These are phyloP conservation scores for Acidiella bohemica DNA, from an alignment of 495 filamentous ascomycete genomes.

Conservation along the genomic window DNA sequence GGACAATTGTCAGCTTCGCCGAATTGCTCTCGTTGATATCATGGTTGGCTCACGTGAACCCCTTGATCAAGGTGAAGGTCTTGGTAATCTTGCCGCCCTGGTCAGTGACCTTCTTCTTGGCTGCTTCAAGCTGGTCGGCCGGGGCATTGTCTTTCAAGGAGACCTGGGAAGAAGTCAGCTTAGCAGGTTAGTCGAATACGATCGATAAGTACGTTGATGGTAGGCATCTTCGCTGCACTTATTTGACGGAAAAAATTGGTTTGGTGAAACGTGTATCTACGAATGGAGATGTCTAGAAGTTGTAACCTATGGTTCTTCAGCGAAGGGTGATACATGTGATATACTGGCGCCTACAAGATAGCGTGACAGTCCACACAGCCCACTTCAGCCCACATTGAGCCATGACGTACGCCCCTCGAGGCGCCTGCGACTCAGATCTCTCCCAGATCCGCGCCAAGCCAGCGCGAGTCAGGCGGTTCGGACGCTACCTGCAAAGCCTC, in stretches of 20 bases:
- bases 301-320: no score
- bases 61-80: slow-evolving; percentile 76
- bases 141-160: slow-evolving; percentile 58
- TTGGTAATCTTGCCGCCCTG: slow-evolving; percentile 72
- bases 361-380: no score
- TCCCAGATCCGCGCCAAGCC: no score
- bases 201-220: slow-evolving; percentile 11
- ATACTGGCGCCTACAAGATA: no score
- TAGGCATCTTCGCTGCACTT: slow-evolving; percentile 39
- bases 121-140: slow-evolving; percentile 49
- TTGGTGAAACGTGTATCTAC: slow-evolving; percentile 61
- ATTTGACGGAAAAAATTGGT: no score
- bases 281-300: no score
- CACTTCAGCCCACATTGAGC: no score
- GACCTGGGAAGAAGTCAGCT: slow-evolving; percentile 40
- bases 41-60: slow-evolving; percentile 62
- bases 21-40: neutral
- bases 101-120: slow-evolving; percentile 53
- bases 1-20: neutral
- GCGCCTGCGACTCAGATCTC: no score
- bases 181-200: neutral
- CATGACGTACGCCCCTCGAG: no score
- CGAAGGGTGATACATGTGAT: no score
- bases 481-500: no score
- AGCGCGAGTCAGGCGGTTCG: no score